These are phyloP conservation scores for Populus nigra DNA, from an alignment of 345 rosid genomes.

Conservation along the genomic window DNA sequence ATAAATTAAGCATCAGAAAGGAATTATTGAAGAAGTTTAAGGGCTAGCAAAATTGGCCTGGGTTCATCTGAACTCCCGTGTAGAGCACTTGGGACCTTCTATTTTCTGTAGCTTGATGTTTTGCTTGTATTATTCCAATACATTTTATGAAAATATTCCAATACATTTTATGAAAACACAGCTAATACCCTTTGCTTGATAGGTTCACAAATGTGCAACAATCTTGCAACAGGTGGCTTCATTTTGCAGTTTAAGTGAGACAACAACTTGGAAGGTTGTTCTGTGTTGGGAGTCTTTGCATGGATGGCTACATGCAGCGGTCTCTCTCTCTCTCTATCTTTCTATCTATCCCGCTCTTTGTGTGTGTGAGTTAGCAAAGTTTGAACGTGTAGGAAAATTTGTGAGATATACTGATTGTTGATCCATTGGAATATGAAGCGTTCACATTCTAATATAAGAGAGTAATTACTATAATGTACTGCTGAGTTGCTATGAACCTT, in stretches of 20 bases:
- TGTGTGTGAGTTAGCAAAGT: not conserved
- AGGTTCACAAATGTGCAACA: slow-evolving; percentile 88
- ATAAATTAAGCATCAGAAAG: too few relatives aligned
- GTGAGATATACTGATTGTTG: too few relatives aligned
- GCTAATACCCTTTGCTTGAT: slow-evolving; percentile 16
- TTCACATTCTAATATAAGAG: too few relatives aligned
- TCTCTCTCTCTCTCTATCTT: slow-evolving; percentile 39
- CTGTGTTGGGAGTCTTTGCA: slow-evolving; percentile 80
- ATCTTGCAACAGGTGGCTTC: slow-evolving; percentile 90
- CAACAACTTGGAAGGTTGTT: slow-evolving; percentile 64
- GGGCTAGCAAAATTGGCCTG: not conserved
- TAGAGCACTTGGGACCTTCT: not conserved
- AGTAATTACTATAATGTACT: too few relatives aligned
- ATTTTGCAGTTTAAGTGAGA: slow-evolving; percentile 77
- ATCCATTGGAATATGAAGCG: too few relatives aligned
- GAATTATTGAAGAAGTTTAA: too few relatives aligned
- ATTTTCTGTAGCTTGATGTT: not conserved
- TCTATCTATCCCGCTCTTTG: not conserved
- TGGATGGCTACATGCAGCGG: slow-evolving; percentile 83
- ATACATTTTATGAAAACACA: not conserved
- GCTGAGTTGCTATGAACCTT: not conserved
- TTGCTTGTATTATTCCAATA: not conserved
- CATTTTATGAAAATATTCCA: not conserved
- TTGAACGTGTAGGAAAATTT: too few relatives aligned
- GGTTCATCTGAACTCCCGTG: not conserved